These are phyloP conservation scores for Rhodocollybia butyracea DNA, from an alignment of 768 basidiomycete species.

Conservation along the genomic window DNA sequence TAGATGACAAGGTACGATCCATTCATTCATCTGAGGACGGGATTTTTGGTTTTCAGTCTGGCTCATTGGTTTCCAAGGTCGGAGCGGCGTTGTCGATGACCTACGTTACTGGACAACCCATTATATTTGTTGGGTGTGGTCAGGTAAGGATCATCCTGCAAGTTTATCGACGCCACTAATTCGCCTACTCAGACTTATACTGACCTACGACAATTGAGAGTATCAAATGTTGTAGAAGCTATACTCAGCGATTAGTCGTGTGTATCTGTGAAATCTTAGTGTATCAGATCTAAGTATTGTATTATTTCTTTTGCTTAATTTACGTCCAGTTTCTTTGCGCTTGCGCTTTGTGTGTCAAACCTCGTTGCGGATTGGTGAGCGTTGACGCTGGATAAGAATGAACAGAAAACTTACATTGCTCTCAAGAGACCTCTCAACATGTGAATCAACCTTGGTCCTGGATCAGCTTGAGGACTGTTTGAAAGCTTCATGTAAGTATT, in stretches of 20 bases:
- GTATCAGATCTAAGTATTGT: neutral
- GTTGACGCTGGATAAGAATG: too few relatives aligned
- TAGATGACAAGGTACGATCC: slow-evolving; percentile 82
- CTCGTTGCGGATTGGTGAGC: neutral
- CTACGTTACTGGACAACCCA: slow-evolving; percentile 97
- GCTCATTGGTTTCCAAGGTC: slow-evolving; percentile 50
- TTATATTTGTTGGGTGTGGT: slow-evolving; percentile 96
- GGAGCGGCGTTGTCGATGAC: slow-evolving; percentile 99
- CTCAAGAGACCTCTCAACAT: too few relatives aligned
- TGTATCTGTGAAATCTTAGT: neutral
- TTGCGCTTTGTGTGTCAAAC: too few relatives aligned
- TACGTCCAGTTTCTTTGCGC: too few relatives aligned
- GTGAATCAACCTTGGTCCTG: too few relatives aligned
- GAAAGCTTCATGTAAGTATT: too few relatives aligned
- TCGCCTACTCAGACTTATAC: slow-evolving; percentile 77
- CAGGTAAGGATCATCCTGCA: slow-evolving; percentile 51
- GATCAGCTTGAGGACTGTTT: too few relatives aligned
- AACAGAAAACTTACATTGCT: too few relatives aligned
- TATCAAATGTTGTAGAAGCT: slow-evolving; percentile 91
- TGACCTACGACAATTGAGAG: slow-evolving; percentile 86
- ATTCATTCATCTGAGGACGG: neutral
- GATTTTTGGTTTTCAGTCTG: neutral
- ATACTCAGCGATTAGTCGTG: slow-evolving; percentile 67
- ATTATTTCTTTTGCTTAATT: neutral
- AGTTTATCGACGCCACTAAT: slow-evolving; percentile 7